Conservation (phyloP, 331 rosid species). For the Telfairia occidentalis region DNA sequence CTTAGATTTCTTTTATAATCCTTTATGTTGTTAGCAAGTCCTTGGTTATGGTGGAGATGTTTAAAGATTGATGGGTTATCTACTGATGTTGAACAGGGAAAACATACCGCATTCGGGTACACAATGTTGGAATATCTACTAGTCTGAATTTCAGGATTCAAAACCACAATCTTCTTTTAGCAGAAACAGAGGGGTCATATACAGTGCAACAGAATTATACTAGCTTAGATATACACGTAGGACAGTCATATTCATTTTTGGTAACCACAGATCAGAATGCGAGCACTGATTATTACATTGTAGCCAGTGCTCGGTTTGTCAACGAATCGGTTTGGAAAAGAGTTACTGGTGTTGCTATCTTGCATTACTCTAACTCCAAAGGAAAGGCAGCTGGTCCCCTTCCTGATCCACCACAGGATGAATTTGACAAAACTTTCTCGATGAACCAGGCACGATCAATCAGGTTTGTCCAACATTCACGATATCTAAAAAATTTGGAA, state of each 20-base stretch:
- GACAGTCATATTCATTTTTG: conserved; percentile 92
- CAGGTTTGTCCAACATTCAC: conserved; percentile 37
- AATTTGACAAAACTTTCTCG: conserved; percentile 79
- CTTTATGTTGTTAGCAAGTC: not conserved
- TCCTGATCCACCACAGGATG: conserved; percentile 62
- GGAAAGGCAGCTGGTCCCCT: conserved; percentile 90
- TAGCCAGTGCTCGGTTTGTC: conserved; percentile 91
- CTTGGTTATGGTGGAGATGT: conserved; percentile 5
- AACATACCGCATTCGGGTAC: conserved; percentile 80
- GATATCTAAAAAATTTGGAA: not conserved
- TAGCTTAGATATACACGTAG: conserved; percentile 90
- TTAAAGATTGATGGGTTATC: conserved; percentile 3
- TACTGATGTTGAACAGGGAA: conserved; percentile 46
- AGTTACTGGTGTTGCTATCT: conserved; percentile 88
- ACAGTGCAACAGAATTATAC: conserved; percentile 93
- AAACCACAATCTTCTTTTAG: conserved; percentile 82
- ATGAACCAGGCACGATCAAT: conserved; percentile 99
- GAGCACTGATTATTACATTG: conserved; percentile 85
- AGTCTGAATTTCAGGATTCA: conserved; percentile 94
- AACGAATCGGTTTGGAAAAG: conserved; percentile 70
- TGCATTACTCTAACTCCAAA: conserved; percentile 81
- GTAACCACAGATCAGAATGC: conserved; percentile 86
- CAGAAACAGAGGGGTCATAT: conserved; percentile 88
- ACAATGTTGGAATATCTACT: conserved; percentile 89
- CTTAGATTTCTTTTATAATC: not conserved